Evolutionary conservation across 2,329 filamentous ascomycete species (phyloP).

Genomic region (Fusarium albosuccineum): DNA sequence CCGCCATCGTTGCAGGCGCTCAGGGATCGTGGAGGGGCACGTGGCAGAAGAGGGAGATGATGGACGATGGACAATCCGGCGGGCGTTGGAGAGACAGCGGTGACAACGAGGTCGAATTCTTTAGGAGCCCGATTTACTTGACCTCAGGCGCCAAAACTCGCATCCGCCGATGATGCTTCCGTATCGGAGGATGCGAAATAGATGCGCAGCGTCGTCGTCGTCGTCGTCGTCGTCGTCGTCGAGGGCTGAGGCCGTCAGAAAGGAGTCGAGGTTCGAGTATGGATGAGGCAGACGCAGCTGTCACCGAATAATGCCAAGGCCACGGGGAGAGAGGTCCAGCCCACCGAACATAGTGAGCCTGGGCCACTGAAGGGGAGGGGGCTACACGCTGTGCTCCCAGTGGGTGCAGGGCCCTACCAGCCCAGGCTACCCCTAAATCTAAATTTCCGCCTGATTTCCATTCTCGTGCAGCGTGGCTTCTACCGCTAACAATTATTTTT

Average conservation of each 20-base stretch:
- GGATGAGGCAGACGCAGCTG: slow-evolving; percentile 38
- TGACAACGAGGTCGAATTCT: slow-evolving; percentile 38
- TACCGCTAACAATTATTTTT: slow-evolving; percentile 44
- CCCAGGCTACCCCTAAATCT: slow-evolving; percentile 37
- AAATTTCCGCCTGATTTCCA: slow-evolving; percentile 45
- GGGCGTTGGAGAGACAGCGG: slow-evolving; percentile 30
- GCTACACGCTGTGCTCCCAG: slow-evolving; percentile 8
- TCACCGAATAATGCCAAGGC: slow-evolving; percentile 45
- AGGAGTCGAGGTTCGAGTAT: slow-evolving; percentile 32
- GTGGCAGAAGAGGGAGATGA: slow-evolving; percentile 18
- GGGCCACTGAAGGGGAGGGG: slow-evolving; percentile 16
- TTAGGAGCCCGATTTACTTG: slow-evolving; percentile 20
- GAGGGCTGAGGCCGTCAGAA: slow-evolving; percentile 22
- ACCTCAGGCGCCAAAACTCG: slow-evolving; percentile 31
- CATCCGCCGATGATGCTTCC: slow-evolving; percentile 33
- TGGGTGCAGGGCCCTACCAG: slow-evolving; percentile 21
- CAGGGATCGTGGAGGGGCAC: slow-evolving; percentile 44
- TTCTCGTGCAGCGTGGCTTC: slow-evolving; percentile 40
- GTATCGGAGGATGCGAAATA: slow-evolving; percentile 26
- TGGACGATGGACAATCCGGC: slow-evolving; percentile 19
- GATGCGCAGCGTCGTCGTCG: slow-evolving; percentile 24
- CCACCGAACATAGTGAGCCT: slow-evolving; percentile 22
- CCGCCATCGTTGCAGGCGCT: slow-evolving; percentile 75
- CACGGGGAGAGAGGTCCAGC: slow-evolving; percentile 36
- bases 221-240: not conserved